Evolutionary conservation across 345 rosid species (phyloP).

Genomic region (Tarenaya hassleriana): DNA sequence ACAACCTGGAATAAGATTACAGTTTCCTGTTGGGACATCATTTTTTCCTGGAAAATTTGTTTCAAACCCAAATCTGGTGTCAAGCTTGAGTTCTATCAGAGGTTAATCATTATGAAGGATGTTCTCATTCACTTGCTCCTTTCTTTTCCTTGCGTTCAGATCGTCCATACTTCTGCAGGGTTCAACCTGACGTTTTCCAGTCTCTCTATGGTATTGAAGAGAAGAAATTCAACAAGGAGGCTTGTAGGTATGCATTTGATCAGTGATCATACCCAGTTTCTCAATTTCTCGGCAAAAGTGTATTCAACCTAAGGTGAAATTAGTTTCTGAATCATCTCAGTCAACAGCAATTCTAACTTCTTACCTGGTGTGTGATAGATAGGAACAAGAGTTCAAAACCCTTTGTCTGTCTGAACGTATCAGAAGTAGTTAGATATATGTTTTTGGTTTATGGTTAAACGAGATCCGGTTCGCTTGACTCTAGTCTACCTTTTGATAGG

Average conservation of each 20-base stretch:
- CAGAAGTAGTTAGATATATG: too few relatives aligned
- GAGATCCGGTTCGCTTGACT: too few relatives aligned
- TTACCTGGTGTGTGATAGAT: too few relatives aligned
- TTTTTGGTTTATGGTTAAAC: too few relatives aligned
- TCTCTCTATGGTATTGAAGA: slow-evolving; percentile 46
- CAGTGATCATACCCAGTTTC: slow-evolving; percentile 3
- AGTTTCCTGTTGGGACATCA: too few relatives aligned
- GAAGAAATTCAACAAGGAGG: slow-evolving; percentile 69
- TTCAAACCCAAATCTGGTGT: background rate
- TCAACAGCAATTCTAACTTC: too few relatives aligned
- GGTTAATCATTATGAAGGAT: background rate
- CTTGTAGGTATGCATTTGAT: slow-evolving; percentile 39
- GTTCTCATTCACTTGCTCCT: background rate
- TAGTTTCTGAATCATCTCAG: too few relatives aligned
- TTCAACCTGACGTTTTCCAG: slow-evolving; percentile 50
- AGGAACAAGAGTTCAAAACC: too few relatives aligned
- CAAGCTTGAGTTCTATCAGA: background rate
- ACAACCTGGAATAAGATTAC: too few relatives aligned
- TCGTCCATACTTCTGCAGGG: slow-evolving; percentile 85
- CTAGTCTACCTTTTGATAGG: background rate
- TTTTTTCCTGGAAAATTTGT: too few relatives aligned
- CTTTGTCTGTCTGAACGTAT: background rate
- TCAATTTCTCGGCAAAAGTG: background rate
- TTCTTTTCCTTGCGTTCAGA: slow-evolving; percentile 29
- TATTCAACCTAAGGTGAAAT: too few relatives aligned